phyloP scores from a whole-genome alignment of 2,329 filamentous ascomycete species.

The Beauveria bassiana region DNA sequence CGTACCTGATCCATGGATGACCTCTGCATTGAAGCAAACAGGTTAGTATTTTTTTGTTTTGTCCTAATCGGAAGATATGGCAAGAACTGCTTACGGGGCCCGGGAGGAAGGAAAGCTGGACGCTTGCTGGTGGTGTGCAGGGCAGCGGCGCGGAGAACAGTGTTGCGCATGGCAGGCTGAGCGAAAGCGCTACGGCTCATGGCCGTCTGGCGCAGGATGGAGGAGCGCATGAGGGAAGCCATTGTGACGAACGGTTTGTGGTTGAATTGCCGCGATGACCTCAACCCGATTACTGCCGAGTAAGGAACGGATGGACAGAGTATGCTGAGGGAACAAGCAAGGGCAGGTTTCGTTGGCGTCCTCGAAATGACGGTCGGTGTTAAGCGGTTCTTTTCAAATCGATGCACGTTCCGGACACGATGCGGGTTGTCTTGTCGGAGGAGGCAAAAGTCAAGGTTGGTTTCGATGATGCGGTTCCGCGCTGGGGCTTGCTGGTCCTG shows the following conservation, averaged over 20 bases:
- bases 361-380: background rate
- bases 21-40: constrained; percentile 43
- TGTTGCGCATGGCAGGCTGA: constrained; percentile 28
- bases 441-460: constrained; percentile 13
- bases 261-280: constrained; percentile 4
- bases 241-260: constrained; percentile 28
- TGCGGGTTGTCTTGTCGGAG: constrained; percentile 2
- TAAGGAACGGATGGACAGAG: background rate
- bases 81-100: constrained; percentile 61
- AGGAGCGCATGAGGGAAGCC: constrained; percentile 49
- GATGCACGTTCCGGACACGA: background rate
- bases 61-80: too few species aligned
- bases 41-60: background rate
- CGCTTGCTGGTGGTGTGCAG: constrained; percentile 77
- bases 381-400: background rate
- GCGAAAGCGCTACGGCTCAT: constrained; percentile 31
- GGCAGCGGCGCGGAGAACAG: constrained; percentile 49
- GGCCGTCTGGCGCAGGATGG: constrained; percentile 46
- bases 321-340: background rate
- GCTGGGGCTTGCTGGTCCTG: constrained; percentile 1
- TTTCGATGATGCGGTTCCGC: background rate
- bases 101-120: constrained; percentile 75
- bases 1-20: constrained; percentile 67
- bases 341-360: background rate
- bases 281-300: constrained; percentile 10